Evolutionary conservation across 371 early-diverging fungal genomes (phyloP), one percentile per base, ranked within the genome.

Genomic region (Saksenaea oblongispora): DNA sequence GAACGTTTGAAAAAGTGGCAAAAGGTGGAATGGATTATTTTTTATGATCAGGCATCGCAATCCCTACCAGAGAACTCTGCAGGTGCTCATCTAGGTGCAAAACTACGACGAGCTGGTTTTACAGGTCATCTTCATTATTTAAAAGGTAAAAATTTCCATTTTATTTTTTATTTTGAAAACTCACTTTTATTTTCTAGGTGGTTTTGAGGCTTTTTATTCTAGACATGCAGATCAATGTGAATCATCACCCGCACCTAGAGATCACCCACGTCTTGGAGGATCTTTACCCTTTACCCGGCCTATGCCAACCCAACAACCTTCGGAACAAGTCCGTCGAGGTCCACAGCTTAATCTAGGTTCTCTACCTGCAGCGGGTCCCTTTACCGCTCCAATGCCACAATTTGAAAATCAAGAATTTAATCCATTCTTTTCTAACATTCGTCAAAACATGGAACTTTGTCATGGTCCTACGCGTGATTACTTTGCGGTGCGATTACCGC

Each of bases 1-100:
- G 61, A 74, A 11, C 42, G 64, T 14, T 70, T 84, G 44, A 64
- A 72, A 18, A 58, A 66, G 11, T 88, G 88, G 88, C 58, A 68
- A 13, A 59, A 65, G 9, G 80, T 71, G 18, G 69, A 75, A 18
- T 64, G 76, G 44, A 85, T 88, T 47, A 74, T 88, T 13, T 60
- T 88, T 27, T 86, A 85, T 64, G 89, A 87, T 64, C 84, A 82
- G 35, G 59, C 70, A 15, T 81, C 84, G 0, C 55, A 72, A 9
- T 28, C 56, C 14, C 69, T 84, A 10, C 73, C 69, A 27, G 78
- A 79, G 55, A 79, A 79, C 26, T 67, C 75, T 34, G 80, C 86
- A 0, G 69, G 76, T 37, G 66, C 75, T 36, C 80, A 74, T 53
- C 66, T 88, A 3, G 72, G 71, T 39, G 56, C 64, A n/a, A 78